Conservation (phyloP, 805 yeast genomes). For the Starmerella floricola region DNA sequence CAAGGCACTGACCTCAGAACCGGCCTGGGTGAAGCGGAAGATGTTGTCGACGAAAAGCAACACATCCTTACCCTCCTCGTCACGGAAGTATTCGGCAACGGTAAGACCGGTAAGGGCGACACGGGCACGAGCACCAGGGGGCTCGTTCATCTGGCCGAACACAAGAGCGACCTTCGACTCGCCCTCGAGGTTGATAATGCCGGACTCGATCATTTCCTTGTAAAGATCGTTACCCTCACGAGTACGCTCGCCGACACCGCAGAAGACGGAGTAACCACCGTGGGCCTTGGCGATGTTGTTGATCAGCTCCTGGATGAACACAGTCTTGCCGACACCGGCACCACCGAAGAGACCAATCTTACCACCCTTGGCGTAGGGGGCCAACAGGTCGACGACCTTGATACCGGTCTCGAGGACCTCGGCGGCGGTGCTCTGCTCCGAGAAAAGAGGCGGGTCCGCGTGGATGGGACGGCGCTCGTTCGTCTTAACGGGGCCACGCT, state of each 20-base stretch:
- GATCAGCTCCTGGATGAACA: conserved; percentile 97
- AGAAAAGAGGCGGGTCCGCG: conserved; percentile 93
- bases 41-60: conserved; percentile 98
- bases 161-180: conserved; percentile 99
- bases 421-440: conserved; percentile 94
- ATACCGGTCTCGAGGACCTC: conserved; percentile 99
- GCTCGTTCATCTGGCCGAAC: conserved; percentile 99
- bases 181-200: conserved; percentile 99
- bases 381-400: conserved; percentile 97
- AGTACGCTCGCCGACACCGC: conserved; percentile 99
- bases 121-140: conserved; percentile 99
- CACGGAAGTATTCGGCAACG: conserved; percentile 99
- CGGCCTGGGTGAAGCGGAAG: conserved; percentile 99
- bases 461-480: conserved; percentile 95
- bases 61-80: conserved; percentile 99
- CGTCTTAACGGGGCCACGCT: conserved; percentile 95
- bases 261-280: conserved; percentile 99
- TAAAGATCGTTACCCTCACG: conserved; percentile 99
- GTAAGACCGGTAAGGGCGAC: conserved; percentile 99
- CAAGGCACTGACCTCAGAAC: conserved; percentile 99
- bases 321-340: conserved; percentile 99
- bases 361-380: conserved; percentile 99
- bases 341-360: conserved; percentile 99
- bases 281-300: conserved; percentile 99
- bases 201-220: conserved; percentile 99